Conservation (phyloP, 2,329 filamentous ascomycete genomes). For the Colletotrichum australisinense region DNA sequence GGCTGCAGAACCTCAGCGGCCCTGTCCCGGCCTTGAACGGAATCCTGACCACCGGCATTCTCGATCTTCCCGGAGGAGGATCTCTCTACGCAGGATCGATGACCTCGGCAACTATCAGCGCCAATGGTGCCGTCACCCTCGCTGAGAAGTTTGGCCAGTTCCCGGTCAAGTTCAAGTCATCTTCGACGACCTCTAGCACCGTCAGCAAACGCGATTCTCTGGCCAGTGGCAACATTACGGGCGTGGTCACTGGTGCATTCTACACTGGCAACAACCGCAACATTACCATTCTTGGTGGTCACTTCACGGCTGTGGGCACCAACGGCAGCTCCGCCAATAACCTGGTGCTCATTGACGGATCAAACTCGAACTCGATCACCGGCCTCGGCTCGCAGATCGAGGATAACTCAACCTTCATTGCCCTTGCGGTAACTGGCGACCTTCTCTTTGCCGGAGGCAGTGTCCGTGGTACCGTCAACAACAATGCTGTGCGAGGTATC, state of each 20-base stretch:
- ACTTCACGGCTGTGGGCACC: slow-evolving; percentile 78
- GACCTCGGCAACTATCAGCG: slow-evolving; percentile 77
- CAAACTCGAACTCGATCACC: slow-evolving; percentile 72
- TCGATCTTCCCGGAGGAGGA: slow-evolving; percentile 71
- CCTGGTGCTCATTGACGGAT: slow-evolving; percentile 83
- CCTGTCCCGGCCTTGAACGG: slow-evolving; percentile 77
- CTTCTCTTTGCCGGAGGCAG: slow-evolving; percentile 86
- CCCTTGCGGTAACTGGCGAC: slow-evolving; percentile 75
- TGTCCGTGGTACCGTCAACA: slow-evolving; percentile 77
- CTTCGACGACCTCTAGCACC: slow-evolving; percentile 46
- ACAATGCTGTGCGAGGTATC: slow-evolving; percentile 75
- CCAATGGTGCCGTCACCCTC: slow-evolving; percentile 79
- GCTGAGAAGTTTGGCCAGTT: slow-evolving; percentile 64
- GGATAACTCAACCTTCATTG: slow-evolving; percentile 78
- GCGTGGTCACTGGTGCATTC: slow-evolving; percentile 83
- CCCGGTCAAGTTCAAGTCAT: slow-evolving; percentile 65
- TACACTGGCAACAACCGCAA: slow-evolving; percentile 78
- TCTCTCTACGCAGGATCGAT: slow-evolving; percentile 88
- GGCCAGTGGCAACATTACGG: slow-evolving; percentile 60
- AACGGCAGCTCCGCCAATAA: slow-evolving; percentile 82
- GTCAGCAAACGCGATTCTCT: slow-evolving; percentile 60
- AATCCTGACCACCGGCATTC: slow-evolving; percentile 74
- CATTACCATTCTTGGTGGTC: slow-evolving; percentile 88
- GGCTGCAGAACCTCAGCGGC: slow-evolving; percentile 83
- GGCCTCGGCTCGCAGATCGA: slow-evolving; percentile 77